Conservation (phyloP, 106 monocot genomes). For the Ottelia alismoides region DNA sequence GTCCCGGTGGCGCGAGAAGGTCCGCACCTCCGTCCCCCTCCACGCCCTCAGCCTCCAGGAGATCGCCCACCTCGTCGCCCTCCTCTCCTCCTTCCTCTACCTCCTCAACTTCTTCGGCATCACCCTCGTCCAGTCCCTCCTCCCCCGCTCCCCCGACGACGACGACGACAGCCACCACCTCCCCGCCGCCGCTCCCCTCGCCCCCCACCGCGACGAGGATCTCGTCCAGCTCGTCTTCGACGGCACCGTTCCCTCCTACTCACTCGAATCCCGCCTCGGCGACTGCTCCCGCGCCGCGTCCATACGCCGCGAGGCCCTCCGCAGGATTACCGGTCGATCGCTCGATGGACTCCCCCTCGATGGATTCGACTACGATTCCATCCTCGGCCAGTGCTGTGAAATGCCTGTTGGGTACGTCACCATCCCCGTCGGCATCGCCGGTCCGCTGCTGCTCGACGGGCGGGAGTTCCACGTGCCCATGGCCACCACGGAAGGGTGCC, state of each 20-base stretch:
- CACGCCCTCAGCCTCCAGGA: conserved; percentile 32
- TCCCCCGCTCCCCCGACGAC: conserved; percentile 23
- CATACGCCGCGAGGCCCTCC: conserved; percentile 46
- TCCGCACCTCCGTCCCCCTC: conserved; percentile 29
- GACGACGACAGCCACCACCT: conserved; percentile 24
- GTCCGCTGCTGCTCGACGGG: conserved; percentile 51
- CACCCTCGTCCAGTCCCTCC: conserved; percentile 27
- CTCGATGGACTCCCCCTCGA: conserved; percentile 52
- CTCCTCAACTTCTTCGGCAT: conserved; percentile 52
- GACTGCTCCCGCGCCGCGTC: conserved; percentile 44
- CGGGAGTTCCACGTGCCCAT: conserved; percentile 41
- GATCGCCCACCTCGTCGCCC: conserved; percentile 27
- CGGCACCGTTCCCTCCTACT: conserved; percentile 40
- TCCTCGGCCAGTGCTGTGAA: conserved; percentile 75
- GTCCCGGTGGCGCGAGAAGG: conserved; percentile 43
- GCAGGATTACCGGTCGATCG: conserved; percentile 29
- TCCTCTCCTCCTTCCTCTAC: conserved; percentile 46
- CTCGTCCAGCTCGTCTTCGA: conserved; percentile 28
- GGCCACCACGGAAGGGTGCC: conserved; percentile 78
- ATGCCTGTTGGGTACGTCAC: conserved; percentile 49
- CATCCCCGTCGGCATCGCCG: conserved; percentile 53
- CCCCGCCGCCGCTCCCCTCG: background rate
- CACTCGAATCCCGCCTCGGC: conserved; percentile 35
- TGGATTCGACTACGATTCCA: conserved; percentile 50
- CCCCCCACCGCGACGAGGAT: conserved; percentile 29